These are phyloP conservation scores for Cadophora sp. DNA, from an alignment of 2,329 filamentous ascomycete genomes.

Conservation along the genomic window DNA sequence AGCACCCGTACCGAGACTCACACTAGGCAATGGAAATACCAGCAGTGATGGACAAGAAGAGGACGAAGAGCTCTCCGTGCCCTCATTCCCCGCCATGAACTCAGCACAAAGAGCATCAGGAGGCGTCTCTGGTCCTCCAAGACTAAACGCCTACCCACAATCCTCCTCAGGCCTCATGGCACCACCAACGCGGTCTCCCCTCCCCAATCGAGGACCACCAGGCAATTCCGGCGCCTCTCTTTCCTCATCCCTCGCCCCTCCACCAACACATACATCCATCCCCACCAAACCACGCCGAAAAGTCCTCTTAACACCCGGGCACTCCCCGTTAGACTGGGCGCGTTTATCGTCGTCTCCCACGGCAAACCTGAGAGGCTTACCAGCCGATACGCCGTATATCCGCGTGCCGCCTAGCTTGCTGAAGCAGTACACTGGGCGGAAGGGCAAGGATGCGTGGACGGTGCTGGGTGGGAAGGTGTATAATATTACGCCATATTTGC, in stretches of 20 bases:
- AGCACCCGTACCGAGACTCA: conserved; percentile 29
- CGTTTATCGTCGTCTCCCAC: conserved; percentile 68
- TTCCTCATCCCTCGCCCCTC: conserved; percentile 57
- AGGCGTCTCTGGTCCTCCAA: conserved; percentile 25
- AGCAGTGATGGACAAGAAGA: conserved; percentile 25
- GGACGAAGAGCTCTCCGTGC: conserved; percentile 39
- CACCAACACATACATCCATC: conserved; percentile 59
- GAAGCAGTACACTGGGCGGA: conserved; percentile 76
- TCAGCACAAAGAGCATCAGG: conserved; percentile 57
- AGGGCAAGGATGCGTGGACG: conserved; percentile 75
- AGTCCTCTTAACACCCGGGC: conserved; percentile 85
- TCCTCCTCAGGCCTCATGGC: conserved; percentile 29
- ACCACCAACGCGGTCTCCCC: conserved; percentile 45
- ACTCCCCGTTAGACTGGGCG: conserved; percentile 97
- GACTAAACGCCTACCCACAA: conserved; percentile 30
- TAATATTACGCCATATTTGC: conserved; percentile 88
- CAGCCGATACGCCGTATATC: conserved; percentile 60
- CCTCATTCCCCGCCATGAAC: conserved; percentile 56
- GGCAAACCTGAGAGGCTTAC: conserved; percentile 70
- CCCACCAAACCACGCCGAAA: conserved; percentile 68
- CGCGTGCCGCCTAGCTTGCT: conserved; percentile 85
- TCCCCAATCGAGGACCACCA: conserved; percentile 50
- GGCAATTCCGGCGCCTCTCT: conserved; percentile 45
- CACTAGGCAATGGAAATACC: conserved; percentile 14
- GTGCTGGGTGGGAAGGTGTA: conserved; percentile 90